Conservation (phyloP, 768 basidiomycete genomes). For the Suillus variegatus region DNA sequence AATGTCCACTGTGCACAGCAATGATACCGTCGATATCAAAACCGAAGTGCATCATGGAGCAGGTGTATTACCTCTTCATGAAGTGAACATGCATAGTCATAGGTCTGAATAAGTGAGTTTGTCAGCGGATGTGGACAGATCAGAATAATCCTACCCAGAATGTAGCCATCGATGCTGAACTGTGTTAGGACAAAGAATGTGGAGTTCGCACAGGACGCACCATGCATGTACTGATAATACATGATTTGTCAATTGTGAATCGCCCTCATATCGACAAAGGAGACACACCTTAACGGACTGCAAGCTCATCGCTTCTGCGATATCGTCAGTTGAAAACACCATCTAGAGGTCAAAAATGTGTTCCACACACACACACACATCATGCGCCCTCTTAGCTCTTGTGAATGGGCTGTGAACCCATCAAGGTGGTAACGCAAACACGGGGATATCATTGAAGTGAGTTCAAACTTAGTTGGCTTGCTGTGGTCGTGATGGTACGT, state of each 20-base stretch:
- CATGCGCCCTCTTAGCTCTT: too few relatives aligned
- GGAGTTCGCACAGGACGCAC: neutral
- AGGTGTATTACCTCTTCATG: neutral
- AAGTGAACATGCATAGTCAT: neutral
- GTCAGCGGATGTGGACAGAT: neutral
- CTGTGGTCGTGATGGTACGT: too few relatives aligned
- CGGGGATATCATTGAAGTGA: too few relatives aligned
- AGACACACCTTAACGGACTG: neutral
- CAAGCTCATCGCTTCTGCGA: neutral
- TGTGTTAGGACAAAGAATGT: neutral
- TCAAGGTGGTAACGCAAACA: too few relatives aligned
- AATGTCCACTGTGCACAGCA: too few relatives aligned
- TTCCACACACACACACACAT: too few relatives aligned
- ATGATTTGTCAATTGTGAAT: neutral
- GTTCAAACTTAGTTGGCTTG: too few relatives aligned
- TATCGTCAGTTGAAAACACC: neutral
- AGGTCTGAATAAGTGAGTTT: neutral
- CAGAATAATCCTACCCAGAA: neutral
- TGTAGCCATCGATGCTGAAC: neutral
- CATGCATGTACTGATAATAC: neutral
- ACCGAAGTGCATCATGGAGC: too few relatives aligned
- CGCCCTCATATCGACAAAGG: neutral
- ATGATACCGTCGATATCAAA: too few relatives aligned
- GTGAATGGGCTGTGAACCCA: too few relatives aligned
- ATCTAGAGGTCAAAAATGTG: neutral